Conservation (phyloP, 179 eudicot species). For the Silene noctiflora region DNA sequence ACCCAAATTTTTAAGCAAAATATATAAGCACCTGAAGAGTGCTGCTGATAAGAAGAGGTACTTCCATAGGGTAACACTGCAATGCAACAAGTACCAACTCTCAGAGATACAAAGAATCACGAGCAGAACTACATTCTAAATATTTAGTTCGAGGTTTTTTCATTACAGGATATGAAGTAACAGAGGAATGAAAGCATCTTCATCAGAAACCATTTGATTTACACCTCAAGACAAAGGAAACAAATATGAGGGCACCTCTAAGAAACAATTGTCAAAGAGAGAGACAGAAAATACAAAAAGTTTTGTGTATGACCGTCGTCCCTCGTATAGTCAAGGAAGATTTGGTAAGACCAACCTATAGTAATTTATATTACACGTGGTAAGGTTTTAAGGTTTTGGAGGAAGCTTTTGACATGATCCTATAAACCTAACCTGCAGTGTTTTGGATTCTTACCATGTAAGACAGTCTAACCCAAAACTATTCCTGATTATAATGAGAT, state of each 20-base stretch:
- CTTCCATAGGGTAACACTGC: slow-evolving; percentile 91
- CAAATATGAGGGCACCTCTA: background rate
- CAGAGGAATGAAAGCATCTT: background rate
- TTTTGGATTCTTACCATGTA: background rate
- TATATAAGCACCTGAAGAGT: slow-evolving; percentile 65
- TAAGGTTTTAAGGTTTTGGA: background rate
- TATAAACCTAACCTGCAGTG: background rate
- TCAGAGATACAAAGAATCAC: slow-evolving; percentile 7
- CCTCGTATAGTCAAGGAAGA: background rate
- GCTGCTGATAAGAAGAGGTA: slow-evolving; percentile 79
- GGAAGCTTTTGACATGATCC: background rate
- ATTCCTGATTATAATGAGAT: background rate
- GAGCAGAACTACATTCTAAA: background rate
- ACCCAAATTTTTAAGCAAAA: slow-evolving; percentile 7
- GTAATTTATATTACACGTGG: background rate
- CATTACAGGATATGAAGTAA: background rate
- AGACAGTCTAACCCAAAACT: background rate
- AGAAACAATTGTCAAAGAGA: background rate
- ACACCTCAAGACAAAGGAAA: background rate
- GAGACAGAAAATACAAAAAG: background rate
- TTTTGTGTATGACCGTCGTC: background rate
- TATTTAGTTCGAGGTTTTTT: background rate
- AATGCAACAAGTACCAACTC: slow-evolving; percentile 19
- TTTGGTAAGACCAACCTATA: background rate
- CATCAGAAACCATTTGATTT: slow-evolving; percentile 6